Evolutionary conservation across 2,329 filamentous ascomycete genomes (phyloP).

Genomic region (Trichoderma afroharzianum): DNA sequence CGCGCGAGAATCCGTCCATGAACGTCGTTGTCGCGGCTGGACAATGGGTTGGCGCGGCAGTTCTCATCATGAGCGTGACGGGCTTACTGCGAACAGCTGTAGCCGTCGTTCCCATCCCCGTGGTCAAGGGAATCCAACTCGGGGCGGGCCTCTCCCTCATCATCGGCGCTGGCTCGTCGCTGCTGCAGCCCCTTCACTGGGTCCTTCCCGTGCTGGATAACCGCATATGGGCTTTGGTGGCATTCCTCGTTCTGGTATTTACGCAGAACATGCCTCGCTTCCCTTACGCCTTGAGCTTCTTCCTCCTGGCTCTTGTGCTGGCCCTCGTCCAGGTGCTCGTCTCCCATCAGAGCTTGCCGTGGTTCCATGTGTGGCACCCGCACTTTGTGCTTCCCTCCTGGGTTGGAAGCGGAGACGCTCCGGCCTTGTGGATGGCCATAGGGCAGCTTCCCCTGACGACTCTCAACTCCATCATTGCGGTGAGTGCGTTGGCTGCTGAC

Average conservation of each 20-base stretch:
- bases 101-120: conserved; percentile 72
- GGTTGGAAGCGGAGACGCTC: conserved; percentile 28
- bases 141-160: conserved; percentile 83
- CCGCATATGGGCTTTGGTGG: conserved; percentile 68
- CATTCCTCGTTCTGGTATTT: conserved; percentile 66
- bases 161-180: conserved; percentile 67
- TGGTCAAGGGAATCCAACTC: conserved; percentile 93
- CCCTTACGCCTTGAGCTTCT: conserved; percentile 75
- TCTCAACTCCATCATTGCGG: conserved; percentile 88
- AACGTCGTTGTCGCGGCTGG: conserved; percentile 71
- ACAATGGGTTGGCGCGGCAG: conserved; percentile 65
- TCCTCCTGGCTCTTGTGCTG: conserved; percentile 64
- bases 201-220: conserved; percentile 68
- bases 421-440: conserved; percentile 59
- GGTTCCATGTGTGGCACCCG: conserved; percentile 60
- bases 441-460: conserved; percentile 89
- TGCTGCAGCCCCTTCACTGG: conserved; percentile 70
- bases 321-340: conserved; percentile 45
- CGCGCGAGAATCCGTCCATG: conserved; percentile 49
- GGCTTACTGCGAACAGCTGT: conserved; percentile 74
- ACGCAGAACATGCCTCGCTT: conserved; percentile 64
- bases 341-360: conserved; percentile 41
- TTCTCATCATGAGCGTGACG: conserved; percentile 74
- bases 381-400: conserved; percentile 37
- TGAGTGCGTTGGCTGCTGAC: conserved; percentile 72